Base-by-base conservation (phyloP, 108 stramenopile genomes). In the Skeletonema grethae region DNA sequence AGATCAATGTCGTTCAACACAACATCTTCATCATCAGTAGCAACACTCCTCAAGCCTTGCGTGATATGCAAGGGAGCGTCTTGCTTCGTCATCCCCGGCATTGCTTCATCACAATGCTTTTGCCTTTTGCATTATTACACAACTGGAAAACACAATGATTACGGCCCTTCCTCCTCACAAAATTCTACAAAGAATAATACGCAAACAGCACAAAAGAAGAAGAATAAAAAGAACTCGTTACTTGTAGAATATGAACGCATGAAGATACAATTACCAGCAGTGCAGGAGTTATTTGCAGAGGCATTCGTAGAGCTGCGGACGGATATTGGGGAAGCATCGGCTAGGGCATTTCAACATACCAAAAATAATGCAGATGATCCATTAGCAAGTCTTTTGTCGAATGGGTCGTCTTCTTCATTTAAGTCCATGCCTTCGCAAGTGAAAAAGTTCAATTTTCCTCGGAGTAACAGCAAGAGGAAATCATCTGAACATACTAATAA, bases 111-210 rank as follows among this genome's bases (percentile, higher is more conserved):
- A 0, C 66, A 62, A 41, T 34, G 63, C 45, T 46, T 83, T 56
- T 93, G 92, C 72, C 41, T 90, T 15, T 46, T 80, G 2, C 90
- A 90, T 45, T 93, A 93, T 71, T 93, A 87, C 76, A 86, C 89
- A 7, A 86, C 92, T 18, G 83, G 83, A 4, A 88, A 85, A 20
- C 74, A 85, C 29, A 32, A 29, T 15, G 29, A 61, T 9, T 62
- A 48, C 16, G 41, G 41, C 50, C 18, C 50, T 28, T 28, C 25
- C 25, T 28, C 25, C 25, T 28, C 25, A 28, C 25, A 28, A 28
- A 28, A 28, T 28, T 1, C 25, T 22, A 25, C 36, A 4, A 53
- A 35, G 29, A 22, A 64, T 28, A n/a, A 15, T 7, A 61, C 25
- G 5, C 29, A 24, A 39, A 2, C 45, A 12, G 31, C 9, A 30